Base-by-base conservation (phyloP, 2,329 filamentous ascomycete species). In the Cladosporium phlei region DNA sequence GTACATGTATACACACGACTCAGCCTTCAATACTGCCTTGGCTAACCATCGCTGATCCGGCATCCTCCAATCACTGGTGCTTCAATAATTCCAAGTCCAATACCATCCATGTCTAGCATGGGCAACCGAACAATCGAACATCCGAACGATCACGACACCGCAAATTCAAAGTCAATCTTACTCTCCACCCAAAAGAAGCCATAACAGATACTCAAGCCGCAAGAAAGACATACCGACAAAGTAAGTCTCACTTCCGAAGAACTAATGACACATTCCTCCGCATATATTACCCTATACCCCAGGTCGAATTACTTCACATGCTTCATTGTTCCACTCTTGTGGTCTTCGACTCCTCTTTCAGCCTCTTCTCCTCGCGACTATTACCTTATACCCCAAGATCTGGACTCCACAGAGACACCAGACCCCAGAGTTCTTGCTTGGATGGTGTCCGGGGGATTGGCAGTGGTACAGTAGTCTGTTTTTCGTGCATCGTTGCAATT, bases 71-170 rank as follows among this genome's bases (percentile, higher is more conserved):
- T n/a, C n/a, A n/a, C n/a, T n/a, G n/a, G n/a, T 14, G 5, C 11
- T 14, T 14, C 4, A 30, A 30, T 45, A 45, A 45, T 32, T 32
- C 42, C 42, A 45, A 45, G n/a, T n/a, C n/a, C n/a, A n/a, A n/a
- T n/a, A n/a, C n/a, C 20, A 30, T n/a, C 11, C 3, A 6, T 30
- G 6, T 11, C 24, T 25, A 19, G 35, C 35, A 38, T 22, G 17
- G 35, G 27, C 22, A 22, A 38, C 22, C 7, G 17, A 6, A 14
- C 35, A 38, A 10, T n/a, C 35, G 27, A 38, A 22, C 35, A 21
- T 38, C 35, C 5, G 24, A 27, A 10, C n/a, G 3, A 22, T 21
- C 35, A 16, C 22, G 16, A 25, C 17, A 14, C 9, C 20, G 16
- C 20, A 16, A 38, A 5, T 14, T 33, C 30, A 14, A 11, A n/a